A percentile compares a stretch with the other conserved stretches of the same genome.
Conservation (phyloP, 2,329 filamentous ascomycete species). For the Hymenoscyphus albidus region DNA sequence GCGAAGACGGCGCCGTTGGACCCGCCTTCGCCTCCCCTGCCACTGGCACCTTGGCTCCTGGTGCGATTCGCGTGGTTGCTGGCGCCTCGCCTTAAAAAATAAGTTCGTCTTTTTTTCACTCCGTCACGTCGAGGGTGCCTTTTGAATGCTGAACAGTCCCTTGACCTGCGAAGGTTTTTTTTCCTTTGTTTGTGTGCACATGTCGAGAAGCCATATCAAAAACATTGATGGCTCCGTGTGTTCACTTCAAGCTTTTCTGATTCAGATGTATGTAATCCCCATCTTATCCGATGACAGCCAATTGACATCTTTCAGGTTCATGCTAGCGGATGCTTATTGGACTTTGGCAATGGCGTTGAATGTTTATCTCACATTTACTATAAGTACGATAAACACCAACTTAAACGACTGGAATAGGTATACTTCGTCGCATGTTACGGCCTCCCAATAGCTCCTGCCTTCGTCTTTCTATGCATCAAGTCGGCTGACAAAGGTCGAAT, state of each 20-base stretch:
- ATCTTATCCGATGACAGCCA: too few relatives aligned
- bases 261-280: constrained; percentile 63
- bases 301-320: constrained; percentile 53
- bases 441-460: constrained; percentile 64
- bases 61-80: background rate
- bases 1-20: background rate
- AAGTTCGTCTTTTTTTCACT: background rate
- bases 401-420: constrained; percentile 65
- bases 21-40: background rate
- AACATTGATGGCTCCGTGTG: constrained; percentile 39
- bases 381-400: constrained; percentile 61
- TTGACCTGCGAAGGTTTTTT: too few relatives aligned
- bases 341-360: constrained; percentile 80
- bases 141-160: too few relatives aligned
- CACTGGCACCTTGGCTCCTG: background rate
- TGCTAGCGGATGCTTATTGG: constrained; percentile 73
- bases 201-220: constrained; percentile 58
- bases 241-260: constrained; percentile 72
- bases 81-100: background rate
- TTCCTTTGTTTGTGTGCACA: constrained; percentile 31
- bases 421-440: constrained; percentile 72
- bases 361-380: constrained; percentile 74
- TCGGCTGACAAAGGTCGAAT: constrained; percentile 50
- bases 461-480: constrained; percentile 63
- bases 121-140: background rate